Evolutionary conservation across 2,329 filamentous ascomycete genomes (phyloP).

Genomic region (Diplodia sapinea): DNA sequence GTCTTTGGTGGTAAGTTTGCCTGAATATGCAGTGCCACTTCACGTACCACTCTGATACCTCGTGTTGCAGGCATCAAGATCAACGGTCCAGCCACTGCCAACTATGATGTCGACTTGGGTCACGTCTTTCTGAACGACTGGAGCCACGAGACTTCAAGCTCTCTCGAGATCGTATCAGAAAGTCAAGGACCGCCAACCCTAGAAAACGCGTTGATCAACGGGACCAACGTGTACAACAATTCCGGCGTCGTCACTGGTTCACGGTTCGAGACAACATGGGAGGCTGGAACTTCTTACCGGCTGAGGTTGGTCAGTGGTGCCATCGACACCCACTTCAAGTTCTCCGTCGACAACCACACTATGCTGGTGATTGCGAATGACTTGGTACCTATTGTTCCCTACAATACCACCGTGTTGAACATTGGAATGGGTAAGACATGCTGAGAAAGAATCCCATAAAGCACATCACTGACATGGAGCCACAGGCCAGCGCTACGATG

Average conservation of each 20-base stretch:
- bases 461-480: not conserved
- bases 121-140: constrained; percentile 50
- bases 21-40: not conserved
- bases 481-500: constrained; percentile 49
- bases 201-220: constrained; percentile 60
- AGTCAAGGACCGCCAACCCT: constrained; percentile 36
- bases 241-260: constrained; percentile 29
- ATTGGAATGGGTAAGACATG: constrained; percentile 38
- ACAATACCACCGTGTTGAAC: constrained; percentile 41
- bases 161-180: constrained; percentile 7
- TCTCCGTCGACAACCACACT: constrained; percentile 48
- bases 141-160: constrained; percentile 35
- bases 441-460: not conserved
- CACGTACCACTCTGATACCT: not conserved
- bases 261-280: constrained; percentile 43
- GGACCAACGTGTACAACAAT: constrained; percentile 39
- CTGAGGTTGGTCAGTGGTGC: constrained; percentile 64
- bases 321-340: constrained; percentile 42
- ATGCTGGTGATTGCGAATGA: constrained; percentile 54
- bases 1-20: constrained; percentile 35
- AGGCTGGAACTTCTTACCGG: constrained; percentile 60
- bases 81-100: constrained; percentile 45
- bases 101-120: constrained; percentile 50
- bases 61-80: constrained; percentile 44
- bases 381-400: constrained; percentile 50